Evolutionary conservation across 2,329 filamentous ascomycete species (phyloP), one percentile per base, ranked within the genome.

Genomic region (Fusarium foetens): DNA sequence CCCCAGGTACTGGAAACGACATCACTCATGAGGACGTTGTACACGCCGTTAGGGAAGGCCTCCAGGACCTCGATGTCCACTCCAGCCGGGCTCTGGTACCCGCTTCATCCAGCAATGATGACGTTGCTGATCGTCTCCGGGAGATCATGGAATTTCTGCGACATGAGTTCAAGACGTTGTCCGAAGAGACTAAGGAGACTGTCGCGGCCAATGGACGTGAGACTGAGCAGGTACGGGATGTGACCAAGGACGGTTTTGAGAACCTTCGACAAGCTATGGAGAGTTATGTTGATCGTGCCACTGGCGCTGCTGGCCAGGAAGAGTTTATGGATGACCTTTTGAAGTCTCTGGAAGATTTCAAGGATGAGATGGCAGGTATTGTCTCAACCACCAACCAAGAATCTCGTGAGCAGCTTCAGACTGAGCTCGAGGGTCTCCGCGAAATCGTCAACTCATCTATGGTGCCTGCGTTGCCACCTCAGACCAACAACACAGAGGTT

Each of bases 141-240:
- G 92, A 95, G 51, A 90, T 95, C 33, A 86, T 90, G 81, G 85
- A 89, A 6, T 84, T 83, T 65, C 85, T 92, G 82, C 86, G 84
- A 41, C 82, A 84, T 3, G 90, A 92, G 76, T 90, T 92, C 79
- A 86, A 84, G 71, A 83, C 86, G 6, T 84, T 90, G 5, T 90
- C 89, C 0, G 86, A 90, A 33, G 89, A 91, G 75, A 87, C 89
- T 16, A 94, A 95, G 79, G 89, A 95, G 75, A 95, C 94, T 74
- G 91, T 94, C 25, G 90, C 93, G 6, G 91, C 92, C 69, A 93
- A 91, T 74, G 93, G 92, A 43, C 88, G 91, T 64, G 94, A 96
- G 78, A 95, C 94, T 0, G 94, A 97, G 80, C 94, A 97, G 79
- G 91, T 97, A 17, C 85, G 98, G 8, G 93, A 96, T 79, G 93